These are phyloP conservation scores for Biscogniauxia sp. DNA, from an alignment of 2,329 filamentous ascomycete genomes.

Conservation along the genomic window DNA sequence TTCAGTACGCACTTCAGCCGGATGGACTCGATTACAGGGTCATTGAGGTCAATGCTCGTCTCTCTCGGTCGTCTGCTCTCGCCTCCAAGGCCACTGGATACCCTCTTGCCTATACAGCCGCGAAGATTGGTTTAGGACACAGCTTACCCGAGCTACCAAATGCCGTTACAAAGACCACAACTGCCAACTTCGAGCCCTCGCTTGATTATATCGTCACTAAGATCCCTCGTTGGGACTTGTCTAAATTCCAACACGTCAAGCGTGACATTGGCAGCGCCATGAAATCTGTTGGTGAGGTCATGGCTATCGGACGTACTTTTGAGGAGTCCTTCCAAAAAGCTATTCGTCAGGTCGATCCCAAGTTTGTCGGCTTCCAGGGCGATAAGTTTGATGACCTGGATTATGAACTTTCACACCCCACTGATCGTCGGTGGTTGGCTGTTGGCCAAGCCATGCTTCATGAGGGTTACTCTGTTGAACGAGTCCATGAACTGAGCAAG, in stretches of 20 bases:
- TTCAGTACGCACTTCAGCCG: constrained; percentile 94
- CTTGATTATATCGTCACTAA: constrained; percentile 98
- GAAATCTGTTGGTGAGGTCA: constrained; percentile 99
- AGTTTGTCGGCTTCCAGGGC: constrained; percentile 89
- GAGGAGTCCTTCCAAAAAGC: constrained; percentile 99
- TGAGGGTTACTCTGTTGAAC: constrained; percentile 91
- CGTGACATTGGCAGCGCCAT: constrained; percentile 96
- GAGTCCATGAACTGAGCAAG: constrained; percentile 90
- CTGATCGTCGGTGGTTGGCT: constrained; percentile 94
- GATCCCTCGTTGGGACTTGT: constrained; percentile 96
- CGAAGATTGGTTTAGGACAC: constrained; percentile 96
- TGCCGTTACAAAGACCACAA: constrained; percentile 97
- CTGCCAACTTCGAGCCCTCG: constrained; percentile 96
- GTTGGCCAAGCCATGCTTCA: constrained; percentile 98
- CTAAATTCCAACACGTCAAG: constrained; percentile 99
- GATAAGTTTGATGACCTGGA: constrained; percentile 94
- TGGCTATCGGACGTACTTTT: constrained; percentile 98
- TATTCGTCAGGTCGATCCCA: constrained; percentile 92
- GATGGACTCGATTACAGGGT: constrained; percentile 97
- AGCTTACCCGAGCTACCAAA: constrained; percentile 94
- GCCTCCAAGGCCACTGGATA: constrained; percentile 98
- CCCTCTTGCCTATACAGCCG: constrained; percentile 93
- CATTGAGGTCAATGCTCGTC: constrained; percentile 97
- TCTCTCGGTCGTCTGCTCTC: constrained; percentile 93
- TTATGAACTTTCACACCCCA: constrained; percentile 85